phyloP scores from a whole-genome alignment of 805 yeast species.

The Kazachstania bromeliacearum region DNA sequence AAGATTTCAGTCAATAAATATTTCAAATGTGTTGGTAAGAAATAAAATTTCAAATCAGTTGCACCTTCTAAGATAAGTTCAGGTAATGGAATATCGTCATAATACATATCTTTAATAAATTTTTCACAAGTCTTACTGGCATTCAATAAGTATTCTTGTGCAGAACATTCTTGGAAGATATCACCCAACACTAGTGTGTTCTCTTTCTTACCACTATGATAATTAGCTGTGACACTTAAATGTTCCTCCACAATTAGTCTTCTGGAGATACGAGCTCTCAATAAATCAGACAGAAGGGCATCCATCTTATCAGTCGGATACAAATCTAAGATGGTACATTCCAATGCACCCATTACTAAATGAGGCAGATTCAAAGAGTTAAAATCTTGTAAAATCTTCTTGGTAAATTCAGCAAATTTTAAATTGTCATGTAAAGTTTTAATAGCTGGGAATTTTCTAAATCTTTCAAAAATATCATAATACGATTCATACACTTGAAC shows the following conservation, averaged over 20 bases:
- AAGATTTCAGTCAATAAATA: slow-evolving; percentile 81
- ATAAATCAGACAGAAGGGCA: slow-evolving; percentile 60
- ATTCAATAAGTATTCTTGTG: slow-evolving; percentile 50
- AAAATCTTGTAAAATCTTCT: slow-evolving; percentile 56
- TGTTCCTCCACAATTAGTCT: slow-evolving; percentile 90
- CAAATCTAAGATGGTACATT: slow-evolving; percentile 50
- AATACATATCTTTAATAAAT: slow-evolving; percentile 45
- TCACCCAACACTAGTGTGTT: slow-evolving; percentile 59
- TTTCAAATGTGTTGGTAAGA: slow-evolving; percentile 77
- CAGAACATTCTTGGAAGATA: slow-evolving; percentile 71
- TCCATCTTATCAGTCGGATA: slow-evolving; percentile 61
- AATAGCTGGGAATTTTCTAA: slow-evolving; percentile 64
- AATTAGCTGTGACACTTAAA: slow-evolving; percentile 62
- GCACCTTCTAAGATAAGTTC: slow-evolving; percentile 70
- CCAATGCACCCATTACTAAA: slow-evolving; percentile 87
- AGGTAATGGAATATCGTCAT: slow-evolving; percentile 53
- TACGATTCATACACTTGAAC: slow-evolving; percentile 84
- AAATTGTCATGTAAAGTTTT: slow-evolving; percentile 66
- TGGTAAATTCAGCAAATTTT: slow-evolving; percentile 55
- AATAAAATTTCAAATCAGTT: slow-evolving; percentile 58
- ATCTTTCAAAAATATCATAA: slow-evolving; percentile 76
- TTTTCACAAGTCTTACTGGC: slow-evolving; percentile 45
- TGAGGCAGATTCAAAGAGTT: slow-evolving; percentile 80
- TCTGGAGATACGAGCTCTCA: slow-evolving; percentile 81
- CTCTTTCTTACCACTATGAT: slow-evolving; percentile 33